Evolutionary conservation across 768 basidiomycete species (phyloP).

Genomic region (Leucogyrophana mollusca): DNA sequence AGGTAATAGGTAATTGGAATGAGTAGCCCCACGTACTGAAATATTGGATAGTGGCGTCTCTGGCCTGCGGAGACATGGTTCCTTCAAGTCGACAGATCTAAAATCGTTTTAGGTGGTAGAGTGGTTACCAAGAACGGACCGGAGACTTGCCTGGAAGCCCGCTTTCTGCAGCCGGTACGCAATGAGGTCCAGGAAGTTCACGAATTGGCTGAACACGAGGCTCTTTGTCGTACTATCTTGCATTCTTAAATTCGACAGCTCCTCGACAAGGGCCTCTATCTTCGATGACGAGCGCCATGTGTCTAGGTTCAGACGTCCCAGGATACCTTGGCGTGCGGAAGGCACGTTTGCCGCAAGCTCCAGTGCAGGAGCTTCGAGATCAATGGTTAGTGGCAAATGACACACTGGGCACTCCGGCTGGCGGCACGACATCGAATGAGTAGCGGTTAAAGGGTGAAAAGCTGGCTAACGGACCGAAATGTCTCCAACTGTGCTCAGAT

Average conservation of each 20-base stretch:
- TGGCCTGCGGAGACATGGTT: constrained; percentile 94
- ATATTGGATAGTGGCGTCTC: constrained; percentile 92
- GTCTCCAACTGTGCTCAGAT: constrained; percentile 75
- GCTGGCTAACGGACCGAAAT: constrained; percentile 44
- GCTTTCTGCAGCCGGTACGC: constrained; percentile 89
- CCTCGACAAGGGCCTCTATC: constrained; percentile 95
- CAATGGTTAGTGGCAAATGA: constrained; percentile 88
- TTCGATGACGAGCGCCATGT: constrained; percentile 96
- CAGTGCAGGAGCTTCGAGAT: constrained; percentile 90
- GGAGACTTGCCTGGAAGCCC: constrained; percentile 73
- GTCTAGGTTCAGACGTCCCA: constrained; percentile 85
- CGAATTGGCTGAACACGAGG: constrained; percentile 96
- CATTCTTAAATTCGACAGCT: constrained; percentile 77
- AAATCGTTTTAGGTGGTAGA: constrained; percentile 7
- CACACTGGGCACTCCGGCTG: constrained; percentile 95
- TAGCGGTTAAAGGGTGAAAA: not conserved
- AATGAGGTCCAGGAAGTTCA: constrained; percentile 90
- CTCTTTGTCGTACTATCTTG: constrained; percentile 93
- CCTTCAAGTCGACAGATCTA: constrained; percentile 94
- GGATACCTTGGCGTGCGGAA: constrained; percentile 79
- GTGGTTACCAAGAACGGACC: not conserved
- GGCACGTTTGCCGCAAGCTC: constrained; percentile 66
- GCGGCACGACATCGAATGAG: not conserved
- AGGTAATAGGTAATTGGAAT: not conserved
- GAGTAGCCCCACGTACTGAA: constrained; percentile 65